Base-by-base conservation (phyloP, 177 flowering plant species). In the Tripterygium wilfordii region DNA sequence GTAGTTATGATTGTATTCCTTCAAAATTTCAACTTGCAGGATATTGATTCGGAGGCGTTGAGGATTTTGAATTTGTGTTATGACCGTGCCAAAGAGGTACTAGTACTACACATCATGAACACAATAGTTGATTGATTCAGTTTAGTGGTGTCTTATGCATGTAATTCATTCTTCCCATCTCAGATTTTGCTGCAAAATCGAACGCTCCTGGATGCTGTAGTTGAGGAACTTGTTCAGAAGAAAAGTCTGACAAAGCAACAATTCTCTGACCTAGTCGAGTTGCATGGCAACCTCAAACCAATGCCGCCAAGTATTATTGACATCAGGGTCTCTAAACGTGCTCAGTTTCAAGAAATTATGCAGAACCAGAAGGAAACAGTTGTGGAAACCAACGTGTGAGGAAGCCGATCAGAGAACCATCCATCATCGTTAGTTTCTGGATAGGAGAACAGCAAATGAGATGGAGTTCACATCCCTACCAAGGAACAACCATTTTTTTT, bases 11-110 rank as follows among this genome's bases (percentile, higher is more conserved):
- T n/a, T n/a, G n/a, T n/a, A n/a, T n/a, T n/a, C n/a, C n/a, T n/a
- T n/a, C n/a, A 36, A n/a, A 25, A 12, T 41, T 28, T 29, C 22
- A 23, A 20, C 23, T 50, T 27, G 40, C 78, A 91, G 98, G 94
- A 83, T 28, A 78, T 88, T 51, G 98, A 91, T 74, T 38, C 63
- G 56, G 95, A 91, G 66, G 95, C 98, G 12, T 36, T 69, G 59
- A 53, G 67, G 23, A 77, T 88, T 62, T 51, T 85, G 44, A 63
- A 80, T 48, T 44, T 49, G 39, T 85, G 98, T 51, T 85, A 91
- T 63, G 74, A 68, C 36, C 79, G 79, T 29, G 82, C 95, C 48
- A 91, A 91, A 73, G 75, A 73, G 98, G 96, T 91, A 82, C 8
- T 14, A n/a, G n/a, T n/a, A n/a, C n/a, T n/a, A n/a, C n/a, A n/a